These are phyloP conservation scores for Gastrolobium villosum DNA, from an alignment of 306 rosid species.

Conservation along the genomic window DNA sequence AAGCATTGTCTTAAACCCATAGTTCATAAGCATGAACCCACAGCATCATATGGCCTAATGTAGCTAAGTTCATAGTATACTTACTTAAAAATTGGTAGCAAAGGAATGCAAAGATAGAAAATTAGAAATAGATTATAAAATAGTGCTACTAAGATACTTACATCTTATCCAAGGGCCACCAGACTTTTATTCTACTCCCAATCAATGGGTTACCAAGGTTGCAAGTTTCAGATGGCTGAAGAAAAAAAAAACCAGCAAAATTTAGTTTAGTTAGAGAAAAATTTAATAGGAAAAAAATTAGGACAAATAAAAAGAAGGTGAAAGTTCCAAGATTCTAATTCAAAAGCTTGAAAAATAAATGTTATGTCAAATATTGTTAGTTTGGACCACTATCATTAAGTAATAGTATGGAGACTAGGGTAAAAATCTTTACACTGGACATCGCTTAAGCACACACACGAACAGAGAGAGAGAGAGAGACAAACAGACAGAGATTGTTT, in stretches of 20 bases:
- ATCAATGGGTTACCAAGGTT: constrained; percentile 54
- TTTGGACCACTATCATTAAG: too few relatives aligned
- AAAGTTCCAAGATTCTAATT: constrained; percentile 22
- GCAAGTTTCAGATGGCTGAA: constrained; percentile 55
- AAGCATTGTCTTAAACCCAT: not conserved
- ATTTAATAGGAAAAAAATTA: not conserved
- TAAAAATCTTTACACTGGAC: not conserved
- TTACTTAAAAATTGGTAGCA: constrained; percentile 7
- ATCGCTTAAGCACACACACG: not conserved
- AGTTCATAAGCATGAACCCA: constrained; percentile 19
- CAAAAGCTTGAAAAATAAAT: constrained; percentile 20
- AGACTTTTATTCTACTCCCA: constrained; percentile 72
- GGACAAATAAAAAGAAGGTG: not conserved
- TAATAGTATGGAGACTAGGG: too few relatives aligned
- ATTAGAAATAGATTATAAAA: constrained; percentile 30
- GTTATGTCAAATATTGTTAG: not conserved
- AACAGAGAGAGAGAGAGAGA: too few relatives aligned
- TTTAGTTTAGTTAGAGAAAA: not conserved
- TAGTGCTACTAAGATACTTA: constrained; percentile 57
- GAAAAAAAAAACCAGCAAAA: constrained; percentile 22
- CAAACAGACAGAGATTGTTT: too few relatives aligned
- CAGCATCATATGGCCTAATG: constrained; percentile 19
- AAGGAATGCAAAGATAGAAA: constrained; percentile 28
- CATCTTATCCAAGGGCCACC: constrained; percentile 87
- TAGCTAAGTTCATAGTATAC: constrained; percentile 16